Base-by-base conservation (phyloP, 1,139 yeast species). In the Keqinozyma sinolaborantium region DNA sequence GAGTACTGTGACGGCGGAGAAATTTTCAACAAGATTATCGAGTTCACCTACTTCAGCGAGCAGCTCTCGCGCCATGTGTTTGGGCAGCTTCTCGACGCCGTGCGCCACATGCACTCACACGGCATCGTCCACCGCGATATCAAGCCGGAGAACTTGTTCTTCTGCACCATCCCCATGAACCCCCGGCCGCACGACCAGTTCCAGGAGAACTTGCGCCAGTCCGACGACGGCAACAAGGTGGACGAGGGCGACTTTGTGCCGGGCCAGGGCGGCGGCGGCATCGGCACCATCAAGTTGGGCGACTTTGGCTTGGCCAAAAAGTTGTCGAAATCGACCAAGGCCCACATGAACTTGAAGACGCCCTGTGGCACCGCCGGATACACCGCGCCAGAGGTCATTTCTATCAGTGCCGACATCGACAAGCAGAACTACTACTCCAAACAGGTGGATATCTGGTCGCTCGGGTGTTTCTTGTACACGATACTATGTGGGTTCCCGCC, bases 401-500 rank as follows among this genome's bases (percentile, higher is more conserved):
- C 66, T 21, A 67, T 71, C 34, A 63, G 60, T 26, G 42, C 38
- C 30, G 42, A 44, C 20, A 49, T 32, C 51, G 50, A 38, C 40
- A 45, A 27, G 24, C 79, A 76, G 49, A 87, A 86, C 57, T 73
- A 77, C 38, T 90, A 90, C 51, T 84, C 95, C 5, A 87, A 85
- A 62, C 76, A 88, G 30, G 97, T 90, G 13, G 97, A 90, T 55
- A 83, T 90, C 77, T 90, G 97, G 97, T 95, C 95, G 4, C 64
- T 90, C 33, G 97, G 97, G 1, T 90, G 97, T 58, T 94, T 90
- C 6, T 58, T 90, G 40, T 90, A 90, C 53, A 90, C 96, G 0
- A 70, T 88, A 19, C 61, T 90, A 29, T 88, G 97, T 63, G 97
- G 97, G 4, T 90, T 90, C 59, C 97, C 97, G 2, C 97, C 97